A percentile compares a stretch with the other conserved stretches of the same genome.
Conservation (phyloP, 371 early-diverging fungal species). For the Mucor irregularis region DNA sequence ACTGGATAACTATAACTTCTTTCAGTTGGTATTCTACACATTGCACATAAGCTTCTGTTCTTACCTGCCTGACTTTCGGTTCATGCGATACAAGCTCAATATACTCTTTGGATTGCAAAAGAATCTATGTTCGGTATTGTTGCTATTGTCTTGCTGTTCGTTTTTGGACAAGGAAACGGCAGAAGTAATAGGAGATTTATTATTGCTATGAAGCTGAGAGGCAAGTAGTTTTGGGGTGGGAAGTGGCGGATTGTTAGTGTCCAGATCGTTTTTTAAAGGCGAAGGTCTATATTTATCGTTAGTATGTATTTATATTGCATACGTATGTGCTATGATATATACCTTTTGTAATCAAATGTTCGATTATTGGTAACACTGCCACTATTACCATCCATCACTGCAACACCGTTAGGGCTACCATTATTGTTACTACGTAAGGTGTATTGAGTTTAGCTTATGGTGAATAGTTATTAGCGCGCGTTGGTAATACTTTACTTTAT, state of each 20-base stretch:
- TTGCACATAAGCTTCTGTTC: neutral
- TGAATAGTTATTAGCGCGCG: neutral
- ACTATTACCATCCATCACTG: neutral
- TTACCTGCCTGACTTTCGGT: neutral
- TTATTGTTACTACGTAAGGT: neutral
- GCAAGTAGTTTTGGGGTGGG: slow-evolving; percentile 11
- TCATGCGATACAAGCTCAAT: neutral
- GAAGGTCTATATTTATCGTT: neutral
- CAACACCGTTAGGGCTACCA: neutral
- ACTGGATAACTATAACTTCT: slow-evolving; percentile 32
- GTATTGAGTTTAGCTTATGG: neutral
- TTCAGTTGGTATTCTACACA: neutral
- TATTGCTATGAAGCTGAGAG: slow-evolving; percentile 6
- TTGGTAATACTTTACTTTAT: slow-evolving; percentile 16
- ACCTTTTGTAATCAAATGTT: slow-evolving; percentile 16
- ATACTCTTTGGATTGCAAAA: slow-evolving; percentile 7
- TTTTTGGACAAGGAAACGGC: too few relatives aligned
- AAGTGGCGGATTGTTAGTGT: slow-evolving; percentile 2
- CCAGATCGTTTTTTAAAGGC: slow-evolving; percentile 1
- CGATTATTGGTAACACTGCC: neutral
- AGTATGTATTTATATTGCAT: neutral
- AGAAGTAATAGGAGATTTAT: neutral
- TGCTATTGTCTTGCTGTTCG: neutral
- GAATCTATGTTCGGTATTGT: slow-evolving; percentile 2
- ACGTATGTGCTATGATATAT: neutral